phyloP scores from a whole-genome alignment of 495 filamentous ascomycete species.

The Penicillium roqueforti region DNA sequence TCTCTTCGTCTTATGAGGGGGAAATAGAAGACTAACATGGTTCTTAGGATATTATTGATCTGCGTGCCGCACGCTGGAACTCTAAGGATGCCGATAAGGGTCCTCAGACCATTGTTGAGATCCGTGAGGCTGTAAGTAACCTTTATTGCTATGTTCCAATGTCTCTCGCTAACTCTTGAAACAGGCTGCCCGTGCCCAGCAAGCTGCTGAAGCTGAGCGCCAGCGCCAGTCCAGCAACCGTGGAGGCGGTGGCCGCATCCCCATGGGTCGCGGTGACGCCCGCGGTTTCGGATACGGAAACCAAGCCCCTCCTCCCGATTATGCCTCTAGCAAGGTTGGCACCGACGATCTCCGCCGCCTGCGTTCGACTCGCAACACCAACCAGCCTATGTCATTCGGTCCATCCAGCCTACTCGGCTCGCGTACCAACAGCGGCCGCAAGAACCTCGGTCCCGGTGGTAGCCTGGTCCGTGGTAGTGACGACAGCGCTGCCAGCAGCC shows the following conservation, averaged over 20 bases:
- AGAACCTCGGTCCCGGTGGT: constrained; percentile 66
- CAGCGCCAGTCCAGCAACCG: constrained; percentile 45
- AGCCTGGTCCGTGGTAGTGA: constrained; percentile 67
- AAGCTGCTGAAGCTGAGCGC: constrained; percentile 55
- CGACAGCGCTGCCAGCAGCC: constrained; percentile 77
- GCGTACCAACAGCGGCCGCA: constrained; percentile 79
- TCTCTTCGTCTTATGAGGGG: background rate
- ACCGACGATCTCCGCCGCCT: constrained; percentile 86
- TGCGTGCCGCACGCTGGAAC: constrained; percentile 68
- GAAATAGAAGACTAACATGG: constrained; percentile 5
- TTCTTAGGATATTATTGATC: constrained; percentile 72
- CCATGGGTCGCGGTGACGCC: constrained; percentile 78
- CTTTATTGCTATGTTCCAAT: background rate
- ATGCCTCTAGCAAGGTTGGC: constrained; percentile 72
- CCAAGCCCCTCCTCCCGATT: constrained; percentile 64
- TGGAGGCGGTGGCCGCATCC: constrained; percentile 58
- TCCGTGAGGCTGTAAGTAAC: constrained; percentile 70
- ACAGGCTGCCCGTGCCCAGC: constrained; percentile 67
- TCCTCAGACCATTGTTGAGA: constrained; percentile 91
- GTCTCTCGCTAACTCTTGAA: constrained; percentile 14
- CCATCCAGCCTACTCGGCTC: constrained; percentile 74
- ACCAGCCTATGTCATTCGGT: constrained; percentile 58
- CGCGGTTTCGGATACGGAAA: constrained; percentile 66
- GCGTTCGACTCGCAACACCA: constrained; percentile 59
- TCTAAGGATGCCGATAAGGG: constrained; percentile 86